These are phyloP conservation scores for Eucalyptus albens DNA, from an alignment of 345 rosid genomes.

Conservation along the genomic window DNA sequence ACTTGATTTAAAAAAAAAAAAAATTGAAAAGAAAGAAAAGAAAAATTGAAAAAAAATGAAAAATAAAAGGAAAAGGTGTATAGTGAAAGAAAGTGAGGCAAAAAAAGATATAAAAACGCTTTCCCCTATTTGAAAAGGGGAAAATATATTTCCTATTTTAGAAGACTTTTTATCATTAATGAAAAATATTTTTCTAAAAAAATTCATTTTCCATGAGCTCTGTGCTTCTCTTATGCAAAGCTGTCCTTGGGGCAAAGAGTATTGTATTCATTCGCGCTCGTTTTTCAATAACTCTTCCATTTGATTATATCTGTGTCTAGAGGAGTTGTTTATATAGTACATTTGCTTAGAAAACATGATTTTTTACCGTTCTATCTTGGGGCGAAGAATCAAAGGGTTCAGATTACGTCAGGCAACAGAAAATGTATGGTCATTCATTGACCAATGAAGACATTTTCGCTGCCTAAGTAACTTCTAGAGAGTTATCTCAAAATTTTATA, in stretches of 20 bases:
- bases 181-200: too few species aligned
- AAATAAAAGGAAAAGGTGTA: too few species aligned
- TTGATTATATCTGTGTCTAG: neutral
- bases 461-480: neutral
- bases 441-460: neutral
- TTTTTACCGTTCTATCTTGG: neutral
- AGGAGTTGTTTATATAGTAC: neutral
- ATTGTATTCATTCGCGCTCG: neutral
- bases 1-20: too few species aligned
- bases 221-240: neutral
- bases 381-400: neutral
- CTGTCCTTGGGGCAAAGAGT: neutral
- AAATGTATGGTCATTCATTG: neutral
- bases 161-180: too few species aligned
- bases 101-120: too few species aligned
- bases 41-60: too few species aligned
- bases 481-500: neutral
- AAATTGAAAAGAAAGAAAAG: too few species aligned
- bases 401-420: neutral
- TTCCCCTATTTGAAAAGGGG: too few species aligned
- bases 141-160: too few species aligned
- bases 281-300: neutral
- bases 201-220: neutral
- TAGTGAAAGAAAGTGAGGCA: too few species aligned
- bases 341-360: neutral